Base-by-base conservation (phyloP, 1,139 yeast genomes). In the Sugiyamaella sp. region DNA sequence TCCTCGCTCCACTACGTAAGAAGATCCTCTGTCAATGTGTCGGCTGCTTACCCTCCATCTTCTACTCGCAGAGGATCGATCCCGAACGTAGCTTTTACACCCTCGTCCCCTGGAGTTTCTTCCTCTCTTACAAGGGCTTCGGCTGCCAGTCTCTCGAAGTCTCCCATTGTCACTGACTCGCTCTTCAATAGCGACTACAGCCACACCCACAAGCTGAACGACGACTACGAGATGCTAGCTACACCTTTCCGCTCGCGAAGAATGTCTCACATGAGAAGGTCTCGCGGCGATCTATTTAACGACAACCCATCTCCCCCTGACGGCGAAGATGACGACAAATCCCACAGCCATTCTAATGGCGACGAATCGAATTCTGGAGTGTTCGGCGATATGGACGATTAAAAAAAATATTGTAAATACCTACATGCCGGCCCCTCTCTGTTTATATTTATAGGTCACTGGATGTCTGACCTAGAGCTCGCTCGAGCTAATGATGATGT, bases 331-430 rank as follows among this genome's bases (percentile, higher is more conserved):
- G 56, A 59, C 27, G 60, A 53, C 22, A 45, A 53, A 21, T 38
- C 49, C 32, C 51, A 54, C 24, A 49, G 49, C 33, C 53, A 58
- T 40, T 56, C 51, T 19, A 39, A 54, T 37, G 56, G 39, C 14
- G 46, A 44, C 24, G 46, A 44, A 37, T 32, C 46, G 45, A 41
- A 40, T 52, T 37, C 56, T 51, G 38, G 63, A 4, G 65, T 65
- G 21, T 65, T 65, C 59, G 67, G 67, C 16, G 67, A 62, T 9
- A 65, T 64, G 68, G 68, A 65, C 40, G 61, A 59, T 35, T 44
- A 44, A 27, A 33, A 5, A n/a, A n/a, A n/a, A n/a, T 25, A 29
- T 20, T 44, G 48, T 44, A 44, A 12, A 44, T 44, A 44, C 41
- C 40, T 32, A 29, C 16, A 25, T 17, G 29, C 29, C 29, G 10